Evolutionary conservation across 1,139 yeast species (phyloP), one percentile per base, ranked within the genome.

Genomic region (Blastobotrys elegans): DNA sequence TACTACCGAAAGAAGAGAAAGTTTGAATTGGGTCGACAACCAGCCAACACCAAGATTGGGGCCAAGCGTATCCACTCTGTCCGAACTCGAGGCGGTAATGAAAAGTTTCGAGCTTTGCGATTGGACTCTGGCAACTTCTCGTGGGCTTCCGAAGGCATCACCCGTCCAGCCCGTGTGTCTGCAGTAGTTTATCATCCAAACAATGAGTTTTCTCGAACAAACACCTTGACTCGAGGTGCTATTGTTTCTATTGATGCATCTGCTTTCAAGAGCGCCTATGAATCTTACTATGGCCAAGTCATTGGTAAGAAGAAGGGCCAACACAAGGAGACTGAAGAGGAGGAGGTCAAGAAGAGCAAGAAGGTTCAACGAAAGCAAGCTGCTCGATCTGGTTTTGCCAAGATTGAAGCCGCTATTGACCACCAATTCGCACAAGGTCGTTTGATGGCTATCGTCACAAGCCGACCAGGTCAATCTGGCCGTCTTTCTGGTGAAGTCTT

Each of bases 391-490:
- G 77, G 80, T 62, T 71, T 76, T 60, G 83, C 97, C 67, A 79
- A 82, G 77, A 79, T 89, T 68, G 97, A 90, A 78, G 73, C 79
- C 63, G 82, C 96, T 69, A 92, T 92, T 66, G 94, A 89, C 71
- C 71, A 90, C 67, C 98, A 92, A 81, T 92, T 92, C 84, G 83
- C 84, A 75, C 89, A 97, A 65, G 97, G 97, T 83, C 89, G 94
- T 80, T 84, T 92, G 70, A 92, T 92, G 81, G 98, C 98, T 75
- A 84, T 82, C 74, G 89, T 92, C 72, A 89, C 98, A 65, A 92
- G 98, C 55, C 90, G 99, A 84, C 99, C 99, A 75, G 99, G 99
- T 77, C 99, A 92, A 84, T 85, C 96, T 64, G 99, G 99, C 78
- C 94, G 99, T 82, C 84, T 92, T 79, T 98, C 94, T 75, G 99